phyloP scores from a whole-genome alignment of 108 stramenopile genomes.

The Nitzschia putrida region DNA sequence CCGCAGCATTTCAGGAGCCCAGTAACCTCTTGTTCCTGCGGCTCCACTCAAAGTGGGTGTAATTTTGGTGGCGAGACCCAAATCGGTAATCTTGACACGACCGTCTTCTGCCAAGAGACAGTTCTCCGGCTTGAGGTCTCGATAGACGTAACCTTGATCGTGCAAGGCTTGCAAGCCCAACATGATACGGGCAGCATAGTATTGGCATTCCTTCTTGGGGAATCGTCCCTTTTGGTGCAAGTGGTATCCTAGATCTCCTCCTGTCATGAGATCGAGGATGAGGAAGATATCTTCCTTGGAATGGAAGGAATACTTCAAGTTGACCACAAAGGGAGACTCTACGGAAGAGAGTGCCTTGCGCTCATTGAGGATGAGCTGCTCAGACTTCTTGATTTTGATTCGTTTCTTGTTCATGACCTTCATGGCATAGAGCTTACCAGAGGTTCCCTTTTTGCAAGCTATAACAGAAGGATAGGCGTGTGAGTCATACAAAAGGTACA shows the following conservation, averaged over 20 bases:
- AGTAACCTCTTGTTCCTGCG: constrained; percentile 90
- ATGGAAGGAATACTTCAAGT: constrained; percentile 94
- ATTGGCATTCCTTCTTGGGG: constrained; percentile 70
- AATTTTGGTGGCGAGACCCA: constrained; percentile 90
- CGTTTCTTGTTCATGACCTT: constrained; percentile 97
- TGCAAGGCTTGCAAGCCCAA: constrained; percentile 90
- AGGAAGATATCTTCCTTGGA: constrained; percentile 88
- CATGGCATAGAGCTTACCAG: constrained; percentile 96
- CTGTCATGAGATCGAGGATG: constrained; percentile 96
- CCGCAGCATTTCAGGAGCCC: constrained; percentile 96
- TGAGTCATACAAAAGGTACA: neutral
- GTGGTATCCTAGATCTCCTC: constrained; percentile 89
- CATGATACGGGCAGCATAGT: constrained; percentile 91
- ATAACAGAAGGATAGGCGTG: constrained; percentile 1
- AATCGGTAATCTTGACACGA: constrained; percentile 84
- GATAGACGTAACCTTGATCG: constrained; percentile 85
- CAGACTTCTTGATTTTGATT: constrained; percentile 92
- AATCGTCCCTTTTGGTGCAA: constrained; percentile 79
- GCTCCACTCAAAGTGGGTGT: constrained; percentile 82
- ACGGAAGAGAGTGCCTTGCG: constrained; percentile 80
- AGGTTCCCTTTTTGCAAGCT: constrained; percentile 94
- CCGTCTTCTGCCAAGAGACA: constrained; percentile 90
- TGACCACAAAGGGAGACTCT: constrained; percentile 92
- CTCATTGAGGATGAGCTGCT: constrained; percentile 88
- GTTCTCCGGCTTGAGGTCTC: constrained; percentile 96